Evolutionary conservation across 140 eudicot species (phyloP).

Genomic region (Anethum foeniculum): DNA sequence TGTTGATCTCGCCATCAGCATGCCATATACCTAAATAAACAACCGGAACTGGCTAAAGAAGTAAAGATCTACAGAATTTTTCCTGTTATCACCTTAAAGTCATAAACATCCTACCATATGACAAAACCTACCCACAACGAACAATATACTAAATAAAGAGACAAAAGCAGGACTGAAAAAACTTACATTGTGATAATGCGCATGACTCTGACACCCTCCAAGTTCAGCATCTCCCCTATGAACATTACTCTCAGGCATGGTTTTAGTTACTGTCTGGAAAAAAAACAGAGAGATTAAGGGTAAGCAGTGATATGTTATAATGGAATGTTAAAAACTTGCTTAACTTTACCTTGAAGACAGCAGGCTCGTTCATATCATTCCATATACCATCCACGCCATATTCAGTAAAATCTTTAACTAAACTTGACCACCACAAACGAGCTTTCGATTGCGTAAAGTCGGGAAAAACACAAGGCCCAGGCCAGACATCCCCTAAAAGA

Average conservation of each 20-base stretch:
- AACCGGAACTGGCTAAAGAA: constrained; percentile 1
- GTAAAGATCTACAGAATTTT: background rate
- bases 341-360: constrained; percentile 59
- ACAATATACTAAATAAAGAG: constrained; percentile 6
- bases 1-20: constrained; percentile 97
- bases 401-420: constrained; percentile 64
- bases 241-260: constrained; percentile 90
- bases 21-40: constrained; percentile 60
- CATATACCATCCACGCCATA: constrained; percentile 96
- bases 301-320: constrained; percentile 2
- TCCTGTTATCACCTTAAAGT: constrained; percentile 13
- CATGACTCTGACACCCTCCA: constrained; percentile 83
- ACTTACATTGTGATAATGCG: constrained; percentile 79
- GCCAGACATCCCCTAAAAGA: constrained; percentile 85
- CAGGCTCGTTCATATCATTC: constrained; percentile 99
- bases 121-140: background rate
- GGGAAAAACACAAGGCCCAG: constrained; percentile 96
- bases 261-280: constrained; percentile 69
- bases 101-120: constrained; percentile 34
- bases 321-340: background rate
- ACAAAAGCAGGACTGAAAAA: background rate
- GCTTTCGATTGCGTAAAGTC: constrained; percentile 77
- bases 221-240: constrained; percentile 81
- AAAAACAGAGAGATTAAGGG: constrained; percentile 10
- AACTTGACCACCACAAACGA: constrained; percentile 83